Evolutionary conservation across 1,139 yeast genomes (phyloP).

Genomic region (Yamadazyma siamensis): DNA sequence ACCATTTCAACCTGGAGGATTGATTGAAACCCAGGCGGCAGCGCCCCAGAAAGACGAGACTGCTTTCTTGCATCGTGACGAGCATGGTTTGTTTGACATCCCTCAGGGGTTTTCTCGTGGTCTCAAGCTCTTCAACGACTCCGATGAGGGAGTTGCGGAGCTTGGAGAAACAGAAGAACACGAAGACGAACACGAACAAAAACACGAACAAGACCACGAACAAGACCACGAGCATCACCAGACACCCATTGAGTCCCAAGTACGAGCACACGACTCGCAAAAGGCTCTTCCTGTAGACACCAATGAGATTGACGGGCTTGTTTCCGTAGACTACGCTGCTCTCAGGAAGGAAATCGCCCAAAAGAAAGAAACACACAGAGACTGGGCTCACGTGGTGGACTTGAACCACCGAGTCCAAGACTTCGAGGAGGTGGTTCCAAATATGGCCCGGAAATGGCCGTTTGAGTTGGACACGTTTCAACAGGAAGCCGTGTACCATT

Average conservation of each 20-base stretch:
- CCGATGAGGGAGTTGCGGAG: conserved; percentile 14
- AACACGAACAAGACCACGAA: conserved; percentile 3
- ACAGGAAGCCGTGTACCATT: conserved; percentile 92
- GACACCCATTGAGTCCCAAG: conserved; percentile 2
- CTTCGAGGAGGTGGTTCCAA: conserved; percentile 83
- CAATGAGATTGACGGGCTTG: conserved; percentile 64
- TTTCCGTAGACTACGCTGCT: conserved; percentile 58
- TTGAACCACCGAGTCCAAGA: conserved; percentile 78
- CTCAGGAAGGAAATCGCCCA: conserved; percentile 24
- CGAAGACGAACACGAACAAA: conserved; percentile 10
- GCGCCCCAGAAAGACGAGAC: conserved; percentile 29
- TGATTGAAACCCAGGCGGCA: conserved; percentile 35
- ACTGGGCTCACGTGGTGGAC: conserved; percentile 97
- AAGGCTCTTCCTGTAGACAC: conserved; percentile 24
- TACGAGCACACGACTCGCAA: neutral
- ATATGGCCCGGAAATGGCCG: conserved; percentile 92
- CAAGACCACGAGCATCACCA: conserved; percentile 1
- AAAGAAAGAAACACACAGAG: conserved; percentile 41
- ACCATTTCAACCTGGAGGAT: conserved; percentile 95
- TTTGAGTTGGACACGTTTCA: conserved; percentile 93
- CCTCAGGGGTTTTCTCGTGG: conserved; percentile 87
- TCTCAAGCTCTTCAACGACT: conserved; percentile 25
- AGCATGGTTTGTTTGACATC: conserved; percentile 70
- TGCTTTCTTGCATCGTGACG: conserved; percentile 59
- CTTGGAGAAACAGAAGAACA: conserved; percentile 7